A percentile compares a stretch with the other conserved stretches of the same genome.
These are phyloP conservation scores for Sindora glabra DNA, from an alignment of 306 rosid species.

Conservation along the genomic window DNA sequence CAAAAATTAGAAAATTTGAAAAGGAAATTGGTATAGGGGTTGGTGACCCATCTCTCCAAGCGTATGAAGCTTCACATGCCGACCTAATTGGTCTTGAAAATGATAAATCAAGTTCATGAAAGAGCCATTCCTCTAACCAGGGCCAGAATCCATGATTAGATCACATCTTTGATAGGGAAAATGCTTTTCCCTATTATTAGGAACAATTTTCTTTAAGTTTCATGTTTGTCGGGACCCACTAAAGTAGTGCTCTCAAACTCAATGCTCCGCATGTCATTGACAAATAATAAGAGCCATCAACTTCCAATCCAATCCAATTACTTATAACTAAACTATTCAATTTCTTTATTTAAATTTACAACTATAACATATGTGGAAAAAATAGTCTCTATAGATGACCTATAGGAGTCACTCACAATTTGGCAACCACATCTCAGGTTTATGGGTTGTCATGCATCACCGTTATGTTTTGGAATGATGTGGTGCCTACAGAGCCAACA, in stretches of 20 bases:
- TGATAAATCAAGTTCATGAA: conserved; percentile 21
- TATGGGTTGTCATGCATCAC: too few species aligned
- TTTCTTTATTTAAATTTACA: background rate
- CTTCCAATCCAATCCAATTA: background rate
- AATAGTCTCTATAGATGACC: conserved; percentile 26
- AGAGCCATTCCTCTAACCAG: conserved; percentile 40
- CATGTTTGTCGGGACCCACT: conserved; percentile 52
- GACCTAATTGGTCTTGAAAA: background rate
- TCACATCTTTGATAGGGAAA: too few species aligned
- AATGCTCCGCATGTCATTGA: conserved; percentile 23
- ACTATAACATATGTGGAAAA: conserved; percentile 7
- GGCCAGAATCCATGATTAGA: conserved; percentile 28
- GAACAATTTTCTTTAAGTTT: conserved; percentile 25
- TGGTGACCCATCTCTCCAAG: too few species aligned
- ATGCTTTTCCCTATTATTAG: conserved; percentile 28
- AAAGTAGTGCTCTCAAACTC: conserved; percentile 29
- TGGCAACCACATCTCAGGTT: too few species aligned
- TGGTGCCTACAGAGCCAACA: too few species aligned
- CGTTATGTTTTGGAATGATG: conserved; percentile 14
- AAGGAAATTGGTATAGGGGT: too few species aligned
- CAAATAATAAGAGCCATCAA: conserved; percentile 21
- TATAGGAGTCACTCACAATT: conserved; percentile 21
- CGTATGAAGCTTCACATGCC: too few species aligned
- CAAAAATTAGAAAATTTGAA: too few species aligned
- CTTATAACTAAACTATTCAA: background rate